phyloP scores from a whole-genome alignment of 352 stramenopile genomes.

The Globisporangium apiculatum region DNA sequence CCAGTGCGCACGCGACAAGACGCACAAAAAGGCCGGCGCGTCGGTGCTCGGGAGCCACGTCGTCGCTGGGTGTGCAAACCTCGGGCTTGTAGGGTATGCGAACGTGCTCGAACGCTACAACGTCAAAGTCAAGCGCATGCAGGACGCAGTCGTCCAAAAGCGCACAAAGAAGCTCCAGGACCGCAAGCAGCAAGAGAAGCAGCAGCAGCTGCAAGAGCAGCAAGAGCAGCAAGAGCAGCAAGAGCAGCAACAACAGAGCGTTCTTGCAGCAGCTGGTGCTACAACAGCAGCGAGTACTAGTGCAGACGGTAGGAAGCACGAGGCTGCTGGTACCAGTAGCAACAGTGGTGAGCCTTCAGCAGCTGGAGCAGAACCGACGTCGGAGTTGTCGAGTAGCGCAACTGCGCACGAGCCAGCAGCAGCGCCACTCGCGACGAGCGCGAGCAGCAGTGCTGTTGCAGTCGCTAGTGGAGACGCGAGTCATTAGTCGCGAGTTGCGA shows the following conservation, averaged over 20 bases:
- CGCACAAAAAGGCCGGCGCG: conserved; percentile 27
- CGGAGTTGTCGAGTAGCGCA: too few species aligned
- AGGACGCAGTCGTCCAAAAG: conserved; percentile 48
- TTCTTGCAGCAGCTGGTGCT: neutral
- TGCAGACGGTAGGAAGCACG: too few species aligned
- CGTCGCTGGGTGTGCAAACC: conserved; percentile 55
- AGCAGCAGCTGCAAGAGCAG: neutral
- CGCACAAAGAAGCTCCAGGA: conserved; percentile 15
- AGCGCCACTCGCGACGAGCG: too few species aligned
- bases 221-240: neutral
- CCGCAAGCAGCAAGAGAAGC: neutral
- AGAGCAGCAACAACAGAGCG: neutral
- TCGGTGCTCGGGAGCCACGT: conserved; percentile 55
- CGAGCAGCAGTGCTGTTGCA: too few species aligned
- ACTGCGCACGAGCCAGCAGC: too few species aligned
- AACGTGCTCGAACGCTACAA: conserved; percentile 56
- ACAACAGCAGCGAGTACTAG: too few species aligned
- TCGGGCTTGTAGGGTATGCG: conserved; percentile 64
- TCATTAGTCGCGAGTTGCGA: too few species aligned
- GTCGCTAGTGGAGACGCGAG: too few species aligned
- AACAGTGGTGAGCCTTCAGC: too few species aligned
- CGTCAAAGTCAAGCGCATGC: conserved; percentile 54
- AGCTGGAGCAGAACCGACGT: too few species aligned
- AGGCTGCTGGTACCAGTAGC: too few species aligned
- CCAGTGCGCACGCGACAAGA: conserved; percentile 52